phyloP scores from a whole-genome alignment of 73 alveolate species.

The Stentor roeselii region DNA sequence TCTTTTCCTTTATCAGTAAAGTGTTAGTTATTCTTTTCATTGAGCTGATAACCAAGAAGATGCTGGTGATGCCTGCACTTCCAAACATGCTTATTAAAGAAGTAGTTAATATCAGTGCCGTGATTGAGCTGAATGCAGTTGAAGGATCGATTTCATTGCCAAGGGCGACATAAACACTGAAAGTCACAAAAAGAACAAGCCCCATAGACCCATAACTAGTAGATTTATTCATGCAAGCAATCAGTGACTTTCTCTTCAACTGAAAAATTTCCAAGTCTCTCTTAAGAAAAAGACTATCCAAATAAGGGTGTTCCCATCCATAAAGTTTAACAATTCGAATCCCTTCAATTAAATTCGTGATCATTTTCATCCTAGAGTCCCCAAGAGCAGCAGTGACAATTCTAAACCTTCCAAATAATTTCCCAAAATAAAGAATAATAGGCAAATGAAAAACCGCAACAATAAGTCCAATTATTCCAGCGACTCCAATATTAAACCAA shows the following conservation, averaged over 20 bases:
- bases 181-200: neutral
- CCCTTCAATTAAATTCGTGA: constrained; percentile 40
- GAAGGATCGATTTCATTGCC: neutral
- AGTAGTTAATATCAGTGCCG: neutral
- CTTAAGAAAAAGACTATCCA: neutral
- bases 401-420: neutral
- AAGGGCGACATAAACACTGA: neutral
- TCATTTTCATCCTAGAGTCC: constrained; percentile 39
- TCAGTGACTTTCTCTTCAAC: neutral
- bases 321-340: constrained; percentile 42
- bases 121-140: neutral
- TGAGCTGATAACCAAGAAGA: neutral
- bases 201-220: neutral
- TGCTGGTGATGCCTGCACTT: neutral
- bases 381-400: neutral
- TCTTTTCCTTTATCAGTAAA: neutral
- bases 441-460: neutral
- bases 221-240: neutral
- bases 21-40: neutral
- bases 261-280: constrained; percentile 16
- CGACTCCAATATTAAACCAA: neutral
- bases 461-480: constrained; percentile 17
- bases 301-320: constrained; percentile 49
- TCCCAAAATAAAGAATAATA: neutral
- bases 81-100: neutral